Percentiles rank a stretch among this genome's conserved stretches.
These are phyloP conservation scores for Xylaria sp. DNA, from an alignment of 2,329 filamentous ascomycete species.

Conservation along the genomic window DNA sequence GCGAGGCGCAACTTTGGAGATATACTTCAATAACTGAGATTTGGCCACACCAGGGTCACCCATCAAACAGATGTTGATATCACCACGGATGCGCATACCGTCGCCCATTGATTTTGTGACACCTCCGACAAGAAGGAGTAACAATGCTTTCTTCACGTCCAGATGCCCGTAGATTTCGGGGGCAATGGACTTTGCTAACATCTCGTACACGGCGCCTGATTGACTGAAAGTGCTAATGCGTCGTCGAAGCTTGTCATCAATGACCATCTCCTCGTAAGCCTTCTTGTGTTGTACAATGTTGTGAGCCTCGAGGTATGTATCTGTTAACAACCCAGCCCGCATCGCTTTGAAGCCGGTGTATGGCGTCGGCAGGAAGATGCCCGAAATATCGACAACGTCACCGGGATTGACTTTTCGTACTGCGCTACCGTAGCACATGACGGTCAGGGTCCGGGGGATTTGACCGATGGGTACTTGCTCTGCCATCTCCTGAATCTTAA, in stretches of 20 bases:
- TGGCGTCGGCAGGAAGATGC: conserved; percentile 95
- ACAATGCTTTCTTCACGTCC: conserved; percentile 96
- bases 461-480: conserved; percentile 98
- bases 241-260: conserved; percentile 81
- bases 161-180: conserved; percentile 97
- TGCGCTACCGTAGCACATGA: conserved; percentile 88
- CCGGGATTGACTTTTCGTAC: conserved; percentile 91
- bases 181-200: conserved; percentile 93
- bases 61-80: conserved; percentile 99
- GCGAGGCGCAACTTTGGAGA: conserved; percentile 95
- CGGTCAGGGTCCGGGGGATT: conserved; percentile 89
- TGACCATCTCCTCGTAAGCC: conserved; percentile 90
- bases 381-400: conserved; percentile 91
- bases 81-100: conserved; percentile 98
- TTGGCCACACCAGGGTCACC: conserved; percentile 99
- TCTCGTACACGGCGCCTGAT: conserved; percentile 93
- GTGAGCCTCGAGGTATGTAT: conserved; percentile 96
- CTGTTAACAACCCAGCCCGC: conserved; percentile 92
- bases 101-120: conserved; percentile 97
- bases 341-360: conserved; percentile 99
- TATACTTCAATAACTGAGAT: conserved; percentile 97
- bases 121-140: conserved; percentile 95
- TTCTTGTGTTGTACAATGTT: conserved; percentile 97
- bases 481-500: conserved; percentile 99
- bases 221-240: conserved; percentile 87